Conservation (phyloP, 2,329 filamentous ascomycete species). For the Chaetoscypha palmicola region DNA sequence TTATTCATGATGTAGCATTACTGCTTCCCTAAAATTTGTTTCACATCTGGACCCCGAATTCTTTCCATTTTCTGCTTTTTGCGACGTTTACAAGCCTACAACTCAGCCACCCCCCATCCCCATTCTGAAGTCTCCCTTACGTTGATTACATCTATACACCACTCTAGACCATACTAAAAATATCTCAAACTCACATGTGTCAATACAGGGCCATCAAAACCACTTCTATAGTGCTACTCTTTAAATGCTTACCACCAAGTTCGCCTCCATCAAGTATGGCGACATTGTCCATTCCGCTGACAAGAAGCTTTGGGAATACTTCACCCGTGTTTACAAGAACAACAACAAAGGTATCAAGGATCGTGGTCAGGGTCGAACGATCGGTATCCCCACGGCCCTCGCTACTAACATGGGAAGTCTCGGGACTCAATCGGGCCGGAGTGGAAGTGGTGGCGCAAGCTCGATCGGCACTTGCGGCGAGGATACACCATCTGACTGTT, state of each 20-base stretch:
- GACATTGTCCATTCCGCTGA: conserved; percentile 61
- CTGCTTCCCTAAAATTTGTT: conserved; percentile 12
- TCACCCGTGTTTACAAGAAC: conserved; percentile 86
- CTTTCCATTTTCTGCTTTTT: neutral
- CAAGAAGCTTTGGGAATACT: conserved; percentile 75
- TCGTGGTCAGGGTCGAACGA: conserved; percentile 74
- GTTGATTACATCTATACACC: too few relatives aligned
- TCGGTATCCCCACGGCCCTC: conserved; percentile 31
- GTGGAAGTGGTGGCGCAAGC: conserved; percentile 27
- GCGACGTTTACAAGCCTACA: conserved; percentile 3
- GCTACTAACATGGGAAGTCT: conserved; percentile 11
- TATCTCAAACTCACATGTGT: too few relatives aligned
- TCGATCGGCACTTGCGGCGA: conserved; percentile 38
- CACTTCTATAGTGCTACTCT: conserved; percentile 81
- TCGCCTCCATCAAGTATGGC: conserved; percentile 57
- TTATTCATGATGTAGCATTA: neutral
- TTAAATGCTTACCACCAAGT: conserved; percentile 60
- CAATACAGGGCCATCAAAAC: conserved; percentile 89
- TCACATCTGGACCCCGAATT: conserved; percentile 8
- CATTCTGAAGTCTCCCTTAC: neutral
- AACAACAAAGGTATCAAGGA: conserved; percentile 98
- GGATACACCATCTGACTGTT: conserved; percentile 30
- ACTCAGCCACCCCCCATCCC: conserved; percentile 8
- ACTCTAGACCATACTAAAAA: too few relatives aligned
- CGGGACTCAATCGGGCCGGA: conserved; percentile 28